Conservation (phyloP, 495 filamentous ascomycete genomes). For the Tuber magnatum region DNA sequence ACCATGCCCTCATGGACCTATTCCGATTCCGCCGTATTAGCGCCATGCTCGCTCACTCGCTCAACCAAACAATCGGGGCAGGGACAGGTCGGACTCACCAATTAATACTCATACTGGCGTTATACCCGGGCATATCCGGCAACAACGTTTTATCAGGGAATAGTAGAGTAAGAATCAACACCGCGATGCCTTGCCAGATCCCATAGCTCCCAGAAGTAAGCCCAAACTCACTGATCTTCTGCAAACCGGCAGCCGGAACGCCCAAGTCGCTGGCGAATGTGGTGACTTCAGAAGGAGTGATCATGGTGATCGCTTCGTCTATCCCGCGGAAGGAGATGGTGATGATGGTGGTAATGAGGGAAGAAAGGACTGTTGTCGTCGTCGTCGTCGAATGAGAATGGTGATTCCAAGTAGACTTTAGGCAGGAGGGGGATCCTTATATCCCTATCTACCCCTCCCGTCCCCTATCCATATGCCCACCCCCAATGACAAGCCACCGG, state of each 20-base stretch:
- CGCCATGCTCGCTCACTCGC: background rate
- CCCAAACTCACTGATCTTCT: background rate
- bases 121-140: background rate
- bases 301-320: background rate
- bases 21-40: background rate
- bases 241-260: background rate
- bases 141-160: background rate
- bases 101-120: background rate
- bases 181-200: background rate
- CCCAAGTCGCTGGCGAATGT: background rate
- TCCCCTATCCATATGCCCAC: background rate
- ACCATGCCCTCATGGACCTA: conserved; percentile 39
- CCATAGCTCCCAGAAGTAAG: background rate
- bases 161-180: background rate
- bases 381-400: background rate
- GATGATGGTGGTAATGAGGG: too few relatives aligned
- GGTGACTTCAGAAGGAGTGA: background rate
- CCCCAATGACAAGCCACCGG: background rate
- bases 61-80: background rate
- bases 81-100: background rate
- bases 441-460: background rate
- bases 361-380: background rate
- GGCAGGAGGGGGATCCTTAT: background rate
- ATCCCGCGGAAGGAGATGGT: background rate
- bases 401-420: background rate